phyloP scores from a whole-genome alignment of 202 grass and related monocot genomes.

The Bolboschoenoplectus hybrid region DNA sequence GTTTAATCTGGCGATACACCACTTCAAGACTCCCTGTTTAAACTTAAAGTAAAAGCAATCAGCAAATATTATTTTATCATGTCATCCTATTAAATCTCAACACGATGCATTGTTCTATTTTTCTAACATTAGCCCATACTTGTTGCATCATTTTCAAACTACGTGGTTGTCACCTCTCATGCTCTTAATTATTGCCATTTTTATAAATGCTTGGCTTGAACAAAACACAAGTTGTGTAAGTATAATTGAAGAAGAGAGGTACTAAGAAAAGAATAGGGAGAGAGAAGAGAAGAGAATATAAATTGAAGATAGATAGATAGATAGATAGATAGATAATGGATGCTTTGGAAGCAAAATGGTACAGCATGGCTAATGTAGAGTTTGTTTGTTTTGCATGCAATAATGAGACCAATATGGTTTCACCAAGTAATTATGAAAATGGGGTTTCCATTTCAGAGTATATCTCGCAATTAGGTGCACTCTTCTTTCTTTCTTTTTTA shows the following conservation, averaged over 20 bases:
- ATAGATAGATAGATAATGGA: background rate
- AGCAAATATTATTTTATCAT: background rate
- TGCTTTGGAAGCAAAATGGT: constrained; percentile 13
- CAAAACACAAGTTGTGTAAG: background rate
- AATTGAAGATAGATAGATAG: background rate
- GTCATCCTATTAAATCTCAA: constrained; percentile 2
- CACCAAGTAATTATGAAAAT: background rate
- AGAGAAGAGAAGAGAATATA: background rate
- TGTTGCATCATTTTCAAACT: constrained; percentile 6
- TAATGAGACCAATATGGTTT: background rate
- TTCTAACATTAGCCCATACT: background rate
- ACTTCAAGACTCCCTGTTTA: background rate
- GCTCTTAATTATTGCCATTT: background rate
- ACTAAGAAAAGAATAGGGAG: background rate
- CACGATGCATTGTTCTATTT: background rate
- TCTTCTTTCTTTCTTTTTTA: background rate
- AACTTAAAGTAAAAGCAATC: background rate
- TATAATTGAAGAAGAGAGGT: background rate
- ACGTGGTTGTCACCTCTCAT: background rate
- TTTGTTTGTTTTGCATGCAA: constrained; percentile 3
- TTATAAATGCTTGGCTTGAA: background rate
- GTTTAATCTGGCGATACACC: background rate
- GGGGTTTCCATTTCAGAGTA: constrained; percentile 2
- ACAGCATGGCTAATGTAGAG: background rate
- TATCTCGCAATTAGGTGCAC: constrained; percentile 27